These are phyloP conservation scores for Chrysoporthe austroafricana DNA, from an alignment of 2,329 filamentous ascomycete genomes.

Conservation along the genomic window DNA sequence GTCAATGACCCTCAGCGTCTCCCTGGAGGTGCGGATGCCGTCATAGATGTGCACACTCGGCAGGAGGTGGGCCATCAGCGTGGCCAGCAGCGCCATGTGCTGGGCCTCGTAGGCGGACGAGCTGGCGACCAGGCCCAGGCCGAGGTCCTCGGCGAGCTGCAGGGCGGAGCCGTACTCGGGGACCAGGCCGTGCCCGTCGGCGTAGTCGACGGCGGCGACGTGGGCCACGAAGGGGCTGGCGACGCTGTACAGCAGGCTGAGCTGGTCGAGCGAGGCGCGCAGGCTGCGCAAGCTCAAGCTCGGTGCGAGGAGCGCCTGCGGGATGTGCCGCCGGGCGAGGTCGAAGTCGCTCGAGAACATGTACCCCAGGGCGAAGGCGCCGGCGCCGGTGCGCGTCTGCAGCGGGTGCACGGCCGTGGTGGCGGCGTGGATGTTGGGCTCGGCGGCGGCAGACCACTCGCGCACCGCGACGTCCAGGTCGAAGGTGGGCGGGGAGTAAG, in stretches of 20 bases:
- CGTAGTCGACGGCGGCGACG: conserved; percentile 88
- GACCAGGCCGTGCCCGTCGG: conserved; percentile 69
- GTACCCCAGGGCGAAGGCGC: conserved; percentile 90
- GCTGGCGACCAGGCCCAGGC: conserved; percentile 83
- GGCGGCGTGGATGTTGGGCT: conserved; percentile 82
- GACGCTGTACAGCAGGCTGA: conserved; percentile 87
- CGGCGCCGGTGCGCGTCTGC: conserved; percentile 87
- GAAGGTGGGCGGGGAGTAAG: conserved; percentile 93
- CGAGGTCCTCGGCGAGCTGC: conserved; percentile 84
- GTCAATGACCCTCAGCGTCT: conserved; percentile 74
- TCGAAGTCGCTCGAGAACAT: conserved; percentile 98
- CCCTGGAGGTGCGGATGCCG: conserved; percentile 72
- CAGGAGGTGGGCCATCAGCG: conserved; percentile 69
- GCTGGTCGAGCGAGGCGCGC: conserved; percentile 84
- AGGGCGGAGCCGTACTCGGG: conserved; percentile 85
- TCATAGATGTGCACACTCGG: conserved; percentile 83
- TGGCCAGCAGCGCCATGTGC: conserved; percentile 82
- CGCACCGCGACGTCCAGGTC: conserved; percentile 84
- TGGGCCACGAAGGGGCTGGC: conserved; percentile 93
- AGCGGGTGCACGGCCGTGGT: conserved; percentile 77
- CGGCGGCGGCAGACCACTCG: conserved; percentile 71
- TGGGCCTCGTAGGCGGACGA: conserved; percentile 88
- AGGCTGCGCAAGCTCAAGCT: conserved; percentile 81
- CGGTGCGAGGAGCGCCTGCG: conserved; percentile 87
- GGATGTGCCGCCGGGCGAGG: conserved; percentile 84